These are phyloP conservation scores for Saccharomycopsis sp. DNA, from an alignment of 805 yeast species.

Conservation along the genomic window DNA sequence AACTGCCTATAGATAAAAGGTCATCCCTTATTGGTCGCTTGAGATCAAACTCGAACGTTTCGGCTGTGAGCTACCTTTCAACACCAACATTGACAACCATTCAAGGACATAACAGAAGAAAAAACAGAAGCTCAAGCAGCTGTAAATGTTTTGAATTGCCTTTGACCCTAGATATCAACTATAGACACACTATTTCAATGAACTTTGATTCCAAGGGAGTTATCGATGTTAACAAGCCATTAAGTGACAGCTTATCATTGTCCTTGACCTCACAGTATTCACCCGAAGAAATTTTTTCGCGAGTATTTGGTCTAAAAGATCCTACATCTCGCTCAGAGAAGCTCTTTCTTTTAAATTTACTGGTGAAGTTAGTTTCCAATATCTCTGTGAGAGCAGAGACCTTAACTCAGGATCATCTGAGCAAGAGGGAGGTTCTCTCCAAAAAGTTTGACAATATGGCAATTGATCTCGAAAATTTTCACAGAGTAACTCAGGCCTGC, in stretches of 20 bases:
- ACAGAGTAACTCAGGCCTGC: not conserved
- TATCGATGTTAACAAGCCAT: not conserved
- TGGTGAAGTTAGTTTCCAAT: not conserved
- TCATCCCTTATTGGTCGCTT: not conserved
- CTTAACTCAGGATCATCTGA: not conserved
- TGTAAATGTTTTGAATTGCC: conserved; percentile 2
- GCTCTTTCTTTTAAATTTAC: not conserved
- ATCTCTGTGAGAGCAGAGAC: conserved; percentile 1
- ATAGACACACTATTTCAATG: conserved; percentile 9
- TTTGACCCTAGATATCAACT: not conserved
- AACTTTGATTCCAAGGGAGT: conserved; percentile 13
- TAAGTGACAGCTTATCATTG: not conserved
- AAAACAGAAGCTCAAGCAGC: not conserved
- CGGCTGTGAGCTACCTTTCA: not conserved
- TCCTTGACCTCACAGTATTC: conserved; percentile 2
- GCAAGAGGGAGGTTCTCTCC: not conserved
- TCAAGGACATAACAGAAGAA: not conserved
- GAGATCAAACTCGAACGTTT: conserved; percentile 2
- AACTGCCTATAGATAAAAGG: not conserved
- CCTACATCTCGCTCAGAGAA: not conserved
- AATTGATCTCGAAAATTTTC: not conserved
- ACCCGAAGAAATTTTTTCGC: not conserved
- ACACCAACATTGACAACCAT: not conserved
- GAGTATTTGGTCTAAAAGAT: not conserved
- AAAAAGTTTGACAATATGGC: not conserved